Evolutionary conservation across 2,329 filamentous ascomycete genomes (phyloP), one percentile per base, ranked within the genome.

Genomic region (Xylariaceae sp.): DNA sequence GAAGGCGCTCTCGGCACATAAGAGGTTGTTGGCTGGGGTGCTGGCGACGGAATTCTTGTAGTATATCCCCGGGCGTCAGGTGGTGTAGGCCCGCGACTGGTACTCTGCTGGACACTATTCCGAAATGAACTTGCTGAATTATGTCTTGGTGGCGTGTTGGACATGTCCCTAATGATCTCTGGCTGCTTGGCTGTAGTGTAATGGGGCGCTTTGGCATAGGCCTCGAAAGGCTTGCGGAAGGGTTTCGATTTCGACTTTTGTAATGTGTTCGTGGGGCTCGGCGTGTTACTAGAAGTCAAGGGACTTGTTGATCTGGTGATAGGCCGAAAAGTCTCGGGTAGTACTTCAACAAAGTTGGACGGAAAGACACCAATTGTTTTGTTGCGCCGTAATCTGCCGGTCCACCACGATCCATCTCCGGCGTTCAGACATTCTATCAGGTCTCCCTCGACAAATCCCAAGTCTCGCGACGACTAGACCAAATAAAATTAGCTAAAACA

Each of bases 391-490:
- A 99, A 77, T 61, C 93, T 86, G 46, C 95, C 95, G 76, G 93
- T 96, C 95, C 95, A 99, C 95, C 95, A 99, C 45, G 91, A 93
- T 50, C 95, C 95, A 76, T 99, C 95, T 61, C 95, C 95, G 19
- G 95, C 95, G 73, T 99, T 99, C 50, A 99, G 81, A 70, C 93
- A 97, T 83, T 99, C 95, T 73, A 99, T 99, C 64, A 99, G 77
- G 75, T 99, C 95, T 62, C 95, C 95, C 75, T 99, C 95, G 65
- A 99, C 89, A 75, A 99, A 99, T 16, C 95, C 95, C 55, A 99
- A 82, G 72, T 99, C 95, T 73, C 89, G 87, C 79, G 96, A 96
- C 20, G 89, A 93, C 87, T 89, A 54, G 40, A 40, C 37, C 23
- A 26, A 37, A n/a, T 21, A 48, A 48, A 20, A 52, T 66, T 54